Base-by-base conservation (phyloP, 805 yeast species). In the Yarrowia sp. region DNA sequence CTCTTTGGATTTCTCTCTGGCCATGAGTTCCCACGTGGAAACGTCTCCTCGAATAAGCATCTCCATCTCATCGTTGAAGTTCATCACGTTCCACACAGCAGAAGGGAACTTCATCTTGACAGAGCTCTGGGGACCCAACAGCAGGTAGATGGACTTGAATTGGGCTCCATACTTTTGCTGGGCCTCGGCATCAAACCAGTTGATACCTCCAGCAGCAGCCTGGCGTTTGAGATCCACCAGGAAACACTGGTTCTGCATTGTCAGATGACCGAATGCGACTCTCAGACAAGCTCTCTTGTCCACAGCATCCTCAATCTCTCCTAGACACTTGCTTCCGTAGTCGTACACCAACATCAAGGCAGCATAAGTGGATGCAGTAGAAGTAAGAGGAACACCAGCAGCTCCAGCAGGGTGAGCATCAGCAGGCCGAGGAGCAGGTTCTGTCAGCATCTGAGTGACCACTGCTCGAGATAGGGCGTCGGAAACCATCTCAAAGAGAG, bases 61-160 rank as follows among this genome's bases (percentile, higher is more conserved):
- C 33, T 58, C 64, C 64, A 58, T 58, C 50, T 58, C 64, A n/a
- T 58, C 64, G 33, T 58, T 58, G 64, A 20, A 58, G 64, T 58
- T 58, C 64, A 58, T 58, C 9, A 58, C 64, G n/a, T 58, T 43
- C 64, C 64, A 58, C 13, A 58, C 64, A 9, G 50, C 50, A 9
- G 64, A 58, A 3, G 49, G 64, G 19, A 42, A 58, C 50, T 43
- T 58, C 64, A 58, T 58, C 17, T 58, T 58, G 17, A 43, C 64
- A 7, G 64, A 58, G 17, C 64, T 58, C 33, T 58, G 64, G 10
- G 64, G 64, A 2, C 64, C 64, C 50, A 58, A 14, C 3, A 58
- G 40, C 30, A 58, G 64, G 36, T 58, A 58, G 5, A 58, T 58
- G 5, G 49, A 43, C 40, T 58, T 58, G 64, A 58, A 58, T 14